These are phyloP conservation scores for Paramarasmius palmivorus DNA, from an alignment of 1,284 basidiomycete genomes.

Conservation along the genomic window DNA sequence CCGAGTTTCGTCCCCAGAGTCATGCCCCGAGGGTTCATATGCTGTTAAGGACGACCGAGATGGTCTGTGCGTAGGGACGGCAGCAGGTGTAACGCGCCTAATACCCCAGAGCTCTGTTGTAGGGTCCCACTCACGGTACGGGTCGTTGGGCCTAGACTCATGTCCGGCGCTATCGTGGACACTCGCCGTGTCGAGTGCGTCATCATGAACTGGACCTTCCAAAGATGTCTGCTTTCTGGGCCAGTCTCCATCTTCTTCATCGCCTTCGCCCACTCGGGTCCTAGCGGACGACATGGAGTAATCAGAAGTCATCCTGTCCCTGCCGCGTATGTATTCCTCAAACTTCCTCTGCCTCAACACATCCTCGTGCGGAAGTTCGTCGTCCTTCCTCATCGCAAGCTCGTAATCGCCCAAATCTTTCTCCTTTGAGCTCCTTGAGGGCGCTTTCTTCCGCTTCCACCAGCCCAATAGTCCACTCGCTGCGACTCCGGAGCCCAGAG, in stretches of 20 bases:
- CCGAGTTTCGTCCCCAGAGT: background rate
- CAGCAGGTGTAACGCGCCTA: background rate
- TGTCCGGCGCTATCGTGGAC: slow-evolving; percentile 4
- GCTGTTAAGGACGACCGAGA: slow-evolving; percentile 3
- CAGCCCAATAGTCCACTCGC: slow-evolving; percentile 7
- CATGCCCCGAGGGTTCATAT: background rate
- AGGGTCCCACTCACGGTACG: slow-evolving; percentile 9
- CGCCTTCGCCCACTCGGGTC: slow-evolving; percentile 30
- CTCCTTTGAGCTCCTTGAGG: background rate
- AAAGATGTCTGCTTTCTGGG: slow-evolving; percentile 15
- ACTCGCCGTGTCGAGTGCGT: background rate
- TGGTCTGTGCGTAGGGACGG: background rate
- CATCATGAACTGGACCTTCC: slow-evolving; percentile 5
- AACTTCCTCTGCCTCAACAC: slow-evolving; percentile 30
- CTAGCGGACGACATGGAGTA: slow-evolving; percentile 35
- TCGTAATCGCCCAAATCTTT: slow-evolving; percentile 15
- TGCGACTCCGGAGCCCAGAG: background rate
- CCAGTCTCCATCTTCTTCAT: slow-evolving; percentile 26
- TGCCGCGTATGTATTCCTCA: slow-evolving; percentile 26
- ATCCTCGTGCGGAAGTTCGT: slow-evolving; percentile 24
- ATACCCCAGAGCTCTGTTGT: background rate
- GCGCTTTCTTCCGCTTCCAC: slow-evolving; percentile 1
- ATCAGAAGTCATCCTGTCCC: slow-evolving; percentile 28
- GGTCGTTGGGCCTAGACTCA: slow-evolving; percentile 5
- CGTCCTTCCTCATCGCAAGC: slow-evolving; percentile 20